Percentiles rank a stretch among this genome's conserved stretches.
Conservation (phyloP, 805 yeast species). For the Yarrowia yakushimensis region DNA sequence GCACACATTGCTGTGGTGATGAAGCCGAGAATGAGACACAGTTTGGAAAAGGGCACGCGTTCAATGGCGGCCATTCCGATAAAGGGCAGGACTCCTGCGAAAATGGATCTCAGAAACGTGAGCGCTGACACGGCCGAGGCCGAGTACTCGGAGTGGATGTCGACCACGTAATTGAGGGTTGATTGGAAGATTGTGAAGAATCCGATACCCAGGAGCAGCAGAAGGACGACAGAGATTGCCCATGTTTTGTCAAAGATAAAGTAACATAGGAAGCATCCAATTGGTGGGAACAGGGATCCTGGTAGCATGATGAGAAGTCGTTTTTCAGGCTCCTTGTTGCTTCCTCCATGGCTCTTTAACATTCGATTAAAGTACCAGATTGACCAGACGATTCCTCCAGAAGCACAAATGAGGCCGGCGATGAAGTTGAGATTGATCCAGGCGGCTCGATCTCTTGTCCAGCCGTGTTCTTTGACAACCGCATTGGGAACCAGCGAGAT, state of each 20-base stretch:
- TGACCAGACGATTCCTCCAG: constrained; percentile 13
- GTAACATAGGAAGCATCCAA: constrained; percentile 26
- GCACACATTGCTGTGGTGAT: neutral
- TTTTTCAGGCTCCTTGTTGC: constrained; percentile 27
- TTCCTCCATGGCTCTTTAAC: constrained; percentile 21
- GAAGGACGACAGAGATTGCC: constrained; percentile 1
- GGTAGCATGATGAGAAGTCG: constrained; percentile 27
- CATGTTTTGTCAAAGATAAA: constrained; percentile 10
- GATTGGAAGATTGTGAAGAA: constrained; percentile 28
- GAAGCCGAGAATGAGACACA: constrained; percentile 6
- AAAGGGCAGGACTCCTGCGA: constrained; percentile 27
- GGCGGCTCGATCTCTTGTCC: constrained; percentile 20
- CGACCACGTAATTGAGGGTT: constrained; percentile 28
- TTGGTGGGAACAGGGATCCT: constrained; percentile 26
- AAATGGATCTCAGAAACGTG: constrained; percentile 26
- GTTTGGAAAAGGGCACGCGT: neutral
- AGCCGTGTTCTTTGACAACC: constrained; percentile 21
- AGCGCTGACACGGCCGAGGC: constrained; percentile 27
- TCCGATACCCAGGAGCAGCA: constrained; percentile 25
- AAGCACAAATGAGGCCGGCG: constrained; percentile 27
- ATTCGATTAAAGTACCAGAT: constrained; percentile 19
- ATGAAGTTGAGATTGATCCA: constrained; percentile 25
- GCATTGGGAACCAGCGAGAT: constrained; percentile 25
- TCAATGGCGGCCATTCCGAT: constrained; percentile 12
- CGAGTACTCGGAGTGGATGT: constrained; percentile 26